Conservation (phyloP, 1,284 basidiomycete species). For the Austroboletus niveus region DNA sequence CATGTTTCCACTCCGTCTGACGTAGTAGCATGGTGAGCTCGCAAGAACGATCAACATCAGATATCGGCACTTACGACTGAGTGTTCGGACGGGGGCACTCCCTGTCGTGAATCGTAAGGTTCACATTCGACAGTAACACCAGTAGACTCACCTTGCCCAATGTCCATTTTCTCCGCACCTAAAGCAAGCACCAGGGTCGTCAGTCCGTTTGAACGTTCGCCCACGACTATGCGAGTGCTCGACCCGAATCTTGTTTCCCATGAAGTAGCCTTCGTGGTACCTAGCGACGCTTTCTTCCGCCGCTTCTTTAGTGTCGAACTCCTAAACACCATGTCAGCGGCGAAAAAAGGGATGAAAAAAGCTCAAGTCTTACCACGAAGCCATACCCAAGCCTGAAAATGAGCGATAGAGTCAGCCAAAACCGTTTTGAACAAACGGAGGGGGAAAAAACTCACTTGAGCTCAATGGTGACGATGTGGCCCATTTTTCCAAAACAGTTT, state of each 20-base stretch:
- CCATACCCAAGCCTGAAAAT: slow-evolving; percentile 67
- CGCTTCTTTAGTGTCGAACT: slow-evolving; percentile 76
- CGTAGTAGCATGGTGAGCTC: slow-evolving; percentile 3
- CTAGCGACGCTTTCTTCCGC: slow-evolving; percentile 83
- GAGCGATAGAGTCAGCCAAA: slow-evolving; percentile 5
- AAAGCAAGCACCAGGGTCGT: slow-evolving; percentile 82
- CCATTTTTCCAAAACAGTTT: slow-evolving; percentile 82
- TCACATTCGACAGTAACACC: slow-evolving; percentile 2
- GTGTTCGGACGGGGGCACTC: slow-evolving; percentile 67
- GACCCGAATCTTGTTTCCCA: slow-evolving; percentile 86
- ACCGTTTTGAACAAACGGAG: neutral
- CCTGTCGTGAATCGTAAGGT: slow-evolving; percentile 36
- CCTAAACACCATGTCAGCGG: slow-evolving; percentile 41
- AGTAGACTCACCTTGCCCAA: slow-evolving; percentile 69
- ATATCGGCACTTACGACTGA: slow-evolving; percentile 38
- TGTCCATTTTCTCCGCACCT: slow-evolving; percentile 79
- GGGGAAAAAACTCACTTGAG: slow-evolving; percentile 61
- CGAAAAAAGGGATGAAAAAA: neutral
- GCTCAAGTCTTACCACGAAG: slow-evolving; percentile 63
- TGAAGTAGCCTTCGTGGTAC: slow-evolving; percentile 82
- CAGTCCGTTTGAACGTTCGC: slow-evolving; percentile 69
- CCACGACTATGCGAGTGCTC: slow-evolving; percentile 81
- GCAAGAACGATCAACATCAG: neutral
- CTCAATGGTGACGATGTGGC: slow-evolving; percentile 72
- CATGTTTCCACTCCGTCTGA: slow-evolving; percentile 32